These are phyloP conservation scores for Zygoascus flipseniorum DNA, from an alignment of 805 yeast genomes.

Conservation along the genomic window DNA sequence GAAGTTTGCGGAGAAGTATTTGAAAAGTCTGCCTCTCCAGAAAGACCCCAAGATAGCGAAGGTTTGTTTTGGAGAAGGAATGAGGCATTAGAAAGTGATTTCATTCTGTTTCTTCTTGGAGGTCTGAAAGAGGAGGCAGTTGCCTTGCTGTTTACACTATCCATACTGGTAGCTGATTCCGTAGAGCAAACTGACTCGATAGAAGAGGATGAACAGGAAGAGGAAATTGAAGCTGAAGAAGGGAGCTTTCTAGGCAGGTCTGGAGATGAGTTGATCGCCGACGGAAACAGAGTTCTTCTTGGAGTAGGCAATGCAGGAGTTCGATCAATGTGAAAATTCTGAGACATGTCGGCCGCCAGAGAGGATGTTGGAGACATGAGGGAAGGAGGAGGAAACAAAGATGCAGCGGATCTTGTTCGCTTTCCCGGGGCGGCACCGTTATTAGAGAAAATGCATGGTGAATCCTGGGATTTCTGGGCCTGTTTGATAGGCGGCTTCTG, in stretches of 20 bases:
- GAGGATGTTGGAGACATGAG: slow-evolving; percentile 22
- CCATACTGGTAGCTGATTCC: background rate
- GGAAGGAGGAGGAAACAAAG: slow-evolving; percentile 9
- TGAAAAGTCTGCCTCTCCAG: background rate
- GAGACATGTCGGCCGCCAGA: slow-evolving; percentile 30
- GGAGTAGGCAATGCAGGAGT: slow-evolving; percentile 27
- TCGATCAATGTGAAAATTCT: slow-evolving; percentile 28
- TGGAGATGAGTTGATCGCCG: background rate
- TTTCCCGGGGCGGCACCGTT: slow-evolving; percentile 3
- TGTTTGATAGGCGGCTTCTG: background rate
- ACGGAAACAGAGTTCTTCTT: slow-evolving; percentile 22
- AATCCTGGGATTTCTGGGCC: background rate
- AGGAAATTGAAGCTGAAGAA: background rate
- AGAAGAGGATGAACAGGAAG: background rate
- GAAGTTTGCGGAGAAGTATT: background rate
- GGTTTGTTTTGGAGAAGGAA: slow-evolving; percentile 11
- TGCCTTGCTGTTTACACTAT: background rate
- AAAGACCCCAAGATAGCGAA: slow-evolving; percentile 1
- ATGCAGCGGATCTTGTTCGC: slow-evolving; percentile 8
- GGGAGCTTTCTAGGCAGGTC: background rate
- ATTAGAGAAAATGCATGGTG: background rate
- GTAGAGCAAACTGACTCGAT: background rate
- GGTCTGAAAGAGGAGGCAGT: background rate
- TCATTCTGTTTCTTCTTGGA: slow-evolving; percentile 4
- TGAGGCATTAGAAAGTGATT: slow-evolving; percentile 16